Conservation (phyloP, 2,329 filamentous ascomycete genomes). For the Aulographum hederae region DNA sequence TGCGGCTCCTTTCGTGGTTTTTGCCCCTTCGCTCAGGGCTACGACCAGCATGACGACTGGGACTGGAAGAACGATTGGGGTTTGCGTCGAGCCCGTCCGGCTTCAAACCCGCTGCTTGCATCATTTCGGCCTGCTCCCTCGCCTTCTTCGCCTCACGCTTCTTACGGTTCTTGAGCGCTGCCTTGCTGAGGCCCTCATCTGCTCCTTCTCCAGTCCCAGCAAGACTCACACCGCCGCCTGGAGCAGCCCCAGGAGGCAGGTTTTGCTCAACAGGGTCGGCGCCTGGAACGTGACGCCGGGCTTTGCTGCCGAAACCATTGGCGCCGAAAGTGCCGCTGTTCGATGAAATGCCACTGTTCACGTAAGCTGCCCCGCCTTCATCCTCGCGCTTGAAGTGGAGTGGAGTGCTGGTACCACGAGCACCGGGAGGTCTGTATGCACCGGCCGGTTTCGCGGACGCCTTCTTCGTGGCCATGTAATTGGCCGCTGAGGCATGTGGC, state of each 20-base stretch:
- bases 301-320: constrained; percentile 29
- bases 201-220: constrained; percentile 43
- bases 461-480: constrained; percentile 73
- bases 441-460: constrained; percentile 94
- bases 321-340: constrained; percentile 16
- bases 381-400: constrained; percentile 96
- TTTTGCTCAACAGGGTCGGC: constrained; percentile 52
- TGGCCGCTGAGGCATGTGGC: constrained; percentile 66
- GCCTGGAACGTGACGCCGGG: constrained; percentile 63
- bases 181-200: constrained; percentile 63
- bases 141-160: constrained; percentile 87
- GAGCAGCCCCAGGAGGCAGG: constrained; percentile 49
- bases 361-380: constrained; percentile 78
- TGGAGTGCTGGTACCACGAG: constrained; percentile 73
- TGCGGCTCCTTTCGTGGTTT: constrained; percentile 16
- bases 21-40: constrained; percentile 47
- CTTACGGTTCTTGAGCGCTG: constrained; percentile 93
- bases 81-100: constrained; percentile 20
- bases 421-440: constrained; percentile 87
- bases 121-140: constrained; percentile 58
- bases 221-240: constrained; percentile 46
- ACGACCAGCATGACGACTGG: constrained; percentile 20
- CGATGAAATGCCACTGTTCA: constrained; percentile 56
- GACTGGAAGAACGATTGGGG: constrained; percentile 14
- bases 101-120: constrained; percentile 22